phyloP scores from a whole-genome alignment of 2,329 filamentous ascomycete genomes.

The Fusarium illudens region DNA sequence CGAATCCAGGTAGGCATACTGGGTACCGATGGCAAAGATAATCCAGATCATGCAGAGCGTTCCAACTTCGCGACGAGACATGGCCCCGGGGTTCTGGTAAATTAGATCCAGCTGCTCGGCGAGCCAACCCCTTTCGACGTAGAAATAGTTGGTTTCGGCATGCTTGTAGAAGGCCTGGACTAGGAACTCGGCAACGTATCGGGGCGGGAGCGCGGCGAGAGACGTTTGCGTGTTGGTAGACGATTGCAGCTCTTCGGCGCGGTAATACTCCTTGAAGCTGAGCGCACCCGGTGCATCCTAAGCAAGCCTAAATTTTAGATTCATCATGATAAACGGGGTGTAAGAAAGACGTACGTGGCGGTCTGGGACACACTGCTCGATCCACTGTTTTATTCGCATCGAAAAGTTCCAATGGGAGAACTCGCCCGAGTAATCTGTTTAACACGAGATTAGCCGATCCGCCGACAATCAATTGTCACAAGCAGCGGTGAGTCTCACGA shows the following conservation, averaged over 20 bases:
- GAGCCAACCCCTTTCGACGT: conserved; percentile 56
- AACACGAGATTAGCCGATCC: conserved; percentile 7
- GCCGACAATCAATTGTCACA: background rate
- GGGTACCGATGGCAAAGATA: conserved; percentile 59
- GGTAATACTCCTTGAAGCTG: conserved; percentile 54
- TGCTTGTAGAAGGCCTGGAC: conserved; percentile 58
- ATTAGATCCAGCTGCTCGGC: conserved; percentile 50
- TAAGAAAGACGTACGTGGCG: conserved; percentile 40
- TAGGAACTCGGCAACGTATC: conserved; percentile 57
- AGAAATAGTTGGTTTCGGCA: conserved; percentile 59
- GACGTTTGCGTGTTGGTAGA: conserved; percentile 50
- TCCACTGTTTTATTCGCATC: conserved; percentile 59
- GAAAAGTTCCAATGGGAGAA: conserved; percentile 64
- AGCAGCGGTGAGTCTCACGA: conserved; percentile 44
- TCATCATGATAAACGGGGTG: background rate
- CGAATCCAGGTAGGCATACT: conserved; percentile 59
- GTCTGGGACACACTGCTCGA: conserved; percentile 52
- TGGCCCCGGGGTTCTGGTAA: conserved; percentile 50
- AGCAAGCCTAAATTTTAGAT: background rate
- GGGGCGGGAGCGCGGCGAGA: conserved; percentile 55
- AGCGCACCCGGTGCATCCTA: conserved; percentile 42
- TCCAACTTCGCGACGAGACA: conserved; percentile 53
- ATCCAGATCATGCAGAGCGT: conserved; percentile 57
- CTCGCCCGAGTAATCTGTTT: conserved; percentile 60
- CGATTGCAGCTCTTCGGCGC: conserved; percentile 56